Base-by-base conservation (phyloP, 768 basidiomycete species). In the Guyanaporus albipodus region DNA sequence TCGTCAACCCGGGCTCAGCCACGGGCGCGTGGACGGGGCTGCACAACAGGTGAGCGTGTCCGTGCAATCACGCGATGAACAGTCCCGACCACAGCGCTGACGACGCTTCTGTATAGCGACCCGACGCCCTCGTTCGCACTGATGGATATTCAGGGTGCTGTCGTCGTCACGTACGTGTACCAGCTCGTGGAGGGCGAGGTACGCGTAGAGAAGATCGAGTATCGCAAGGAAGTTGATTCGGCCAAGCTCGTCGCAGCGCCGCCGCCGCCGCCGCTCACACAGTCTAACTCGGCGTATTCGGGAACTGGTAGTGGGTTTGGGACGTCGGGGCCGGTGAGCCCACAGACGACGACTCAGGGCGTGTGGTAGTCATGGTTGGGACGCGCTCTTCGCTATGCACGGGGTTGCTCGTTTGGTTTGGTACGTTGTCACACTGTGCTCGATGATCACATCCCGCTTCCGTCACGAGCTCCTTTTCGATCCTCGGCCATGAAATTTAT, bases 121-220 rank as follows among this genome's bases (percentile, higher is more conserved):
- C 83, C 87, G 3, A 91, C 79, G 2, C 95, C 96, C 0, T 93
- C 91, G 3, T 99, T 99, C 60, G 96, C 96, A 1, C 71, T 98
- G 36, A 91, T 99, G 87, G 96, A 98, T 63, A 85, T 99, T 28
- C 96, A 99, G 69, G 96, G 96, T 5, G 82, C 91, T 3, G 91
- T 95, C 8, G 89, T 99, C 27, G 93, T 96, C 22, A 98, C 95
- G 3, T 98, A 96, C 60, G 93, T 98, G 4, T 97, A 95, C 66
- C 91, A 94, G 61, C 80, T 95, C 24, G 86, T 95, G 36, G 91
- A 94, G 34, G 89, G 91, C 33, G 92, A 94, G 66, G 91, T 94
- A 3, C 77, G 88, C n/a, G 89, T 91, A 5, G 89, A 91, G 72
- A 91, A 91, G 73, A 85, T 91, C 45, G 87, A 90, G 64, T 90